Evolutionary conservation across 257 asterid genomes (phyloP).

Genomic region (Catharanthus roseus): DNA sequence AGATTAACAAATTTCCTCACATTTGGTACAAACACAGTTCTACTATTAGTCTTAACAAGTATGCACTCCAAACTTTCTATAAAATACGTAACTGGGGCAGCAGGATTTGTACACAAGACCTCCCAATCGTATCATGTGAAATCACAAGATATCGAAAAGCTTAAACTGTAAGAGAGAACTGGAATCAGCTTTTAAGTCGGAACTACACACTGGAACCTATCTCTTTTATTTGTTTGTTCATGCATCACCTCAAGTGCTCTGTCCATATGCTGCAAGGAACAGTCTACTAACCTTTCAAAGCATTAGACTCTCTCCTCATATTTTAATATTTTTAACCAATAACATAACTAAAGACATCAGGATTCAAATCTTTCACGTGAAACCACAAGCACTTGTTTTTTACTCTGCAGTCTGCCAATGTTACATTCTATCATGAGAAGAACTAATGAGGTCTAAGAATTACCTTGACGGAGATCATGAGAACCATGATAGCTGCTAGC

Average conservation of each 20-base stretch:
- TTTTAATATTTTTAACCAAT: background rate
- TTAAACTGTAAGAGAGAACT: background rate
- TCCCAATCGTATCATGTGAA: background rate
- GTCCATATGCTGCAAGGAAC: background rate
- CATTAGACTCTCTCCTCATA: background rate
- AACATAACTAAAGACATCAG: background rate
- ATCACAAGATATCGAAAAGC: background rate
- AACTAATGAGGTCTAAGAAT: slow-evolving; percentile 3
- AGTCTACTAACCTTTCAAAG: background rate
- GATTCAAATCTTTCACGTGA: background rate
- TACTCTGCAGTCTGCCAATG: background rate
- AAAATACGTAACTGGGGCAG: background rate
- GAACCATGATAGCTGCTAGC: slow-evolving; percentile 69
- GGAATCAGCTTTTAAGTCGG: background rate
- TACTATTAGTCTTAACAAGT: background rate
- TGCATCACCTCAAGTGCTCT: background rate
- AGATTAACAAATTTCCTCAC: background rate
- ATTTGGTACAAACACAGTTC: background rate
- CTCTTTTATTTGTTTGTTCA: background rate
- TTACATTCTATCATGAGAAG: background rate
- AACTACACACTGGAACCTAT: background rate
- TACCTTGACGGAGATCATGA: slow-evolving; percentile 87
- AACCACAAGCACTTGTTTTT: slow-evolving; percentile 1
- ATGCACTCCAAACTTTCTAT: background rate
- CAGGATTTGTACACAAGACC: background rate